Evolutionary conservation across 202 grass and related monocot genomes (phyloP), one percentile per base, ranked within the genome.

Genomic region (Eragrostis tef): DNA sequence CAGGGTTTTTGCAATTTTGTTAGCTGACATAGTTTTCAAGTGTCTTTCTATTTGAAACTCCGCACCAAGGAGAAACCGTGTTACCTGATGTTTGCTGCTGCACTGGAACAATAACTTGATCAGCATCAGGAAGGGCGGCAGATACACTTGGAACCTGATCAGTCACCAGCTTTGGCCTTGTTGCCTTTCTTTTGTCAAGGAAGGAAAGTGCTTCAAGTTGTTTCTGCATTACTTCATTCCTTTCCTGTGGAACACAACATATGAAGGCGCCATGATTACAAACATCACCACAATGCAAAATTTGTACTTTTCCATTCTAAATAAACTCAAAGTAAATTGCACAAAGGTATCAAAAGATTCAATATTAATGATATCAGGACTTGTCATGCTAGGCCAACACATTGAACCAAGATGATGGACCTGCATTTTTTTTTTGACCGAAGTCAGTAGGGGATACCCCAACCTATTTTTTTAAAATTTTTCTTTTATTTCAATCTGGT

Each of bases 151-250:
- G 63, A 83, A 79, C 68, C 50, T 87, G 84, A 76, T 90, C 89
- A 45, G 65, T 15, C 58, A 84, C 11, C 46, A 90, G 46, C 54
- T 91, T 98, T 81, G 73, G 80, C 82, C 86, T 98, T 70, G 90
- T 68, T 82, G 79, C 77, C 90, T 94, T 98, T 59, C 88, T 91
- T 94, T 90, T 98, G 54, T 86, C 87, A 36, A 98, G 88, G 77
- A 98, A 94, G 41, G 95, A 98, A 82, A 94, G 90, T 36, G 86
- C 86, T 80, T 94, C 86, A 17, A 94, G 88, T 44, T 98, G 95
- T 13, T 91, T 91, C 70, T 94, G 88, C 81, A 98, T 81, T 74
- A 86, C 74, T 65, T 93, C 83, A 68, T 88, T 98, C 77, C 88
- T 98, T 88, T 91, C 90, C 90, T 98, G 68, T 45, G 48, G 19